Evolutionary conservation across 768 basidiomycete species (phyloP).

Genomic region (Podaxis pistillaris): DNA sequence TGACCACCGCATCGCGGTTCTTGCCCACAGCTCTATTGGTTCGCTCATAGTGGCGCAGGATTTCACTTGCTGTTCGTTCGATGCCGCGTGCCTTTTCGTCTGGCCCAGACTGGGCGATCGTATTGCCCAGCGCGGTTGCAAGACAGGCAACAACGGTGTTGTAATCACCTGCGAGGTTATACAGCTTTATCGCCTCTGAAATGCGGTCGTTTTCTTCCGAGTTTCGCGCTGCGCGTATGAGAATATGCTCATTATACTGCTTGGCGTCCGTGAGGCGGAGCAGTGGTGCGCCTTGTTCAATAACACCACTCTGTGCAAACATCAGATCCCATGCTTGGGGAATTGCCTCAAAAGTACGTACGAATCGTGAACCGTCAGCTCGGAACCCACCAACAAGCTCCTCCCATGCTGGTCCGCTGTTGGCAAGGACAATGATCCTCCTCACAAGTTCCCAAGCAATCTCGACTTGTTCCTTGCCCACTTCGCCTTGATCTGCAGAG

Average conservation of each 20-base stretch:
- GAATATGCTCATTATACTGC: slow-evolving; percentile 80
- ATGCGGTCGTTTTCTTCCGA: slow-evolving; percentile 83
- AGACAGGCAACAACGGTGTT: slow-evolving; percentile 84
- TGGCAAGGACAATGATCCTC: slow-evolving; percentile 75
- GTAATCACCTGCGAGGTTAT: slow-evolving; percentile 93
- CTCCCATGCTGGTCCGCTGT: slow-evolving; percentile 82
- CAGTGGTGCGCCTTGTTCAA: slow-evolving; percentile 80
- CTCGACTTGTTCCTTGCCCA: slow-evolving; percentile 85
- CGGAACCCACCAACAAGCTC: slow-evolving; percentile 93
- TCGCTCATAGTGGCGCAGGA: slow-evolving; percentile 77
- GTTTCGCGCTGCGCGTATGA: slow-evolving; percentile 77
- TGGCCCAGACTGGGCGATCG: slow-evolving; percentile 61
- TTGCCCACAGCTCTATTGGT: slow-evolving; percentile 71
- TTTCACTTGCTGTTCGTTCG: slow-evolving; percentile 75
- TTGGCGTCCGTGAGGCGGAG: slow-evolving; percentile 66
- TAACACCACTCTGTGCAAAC: slow-evolving; percentile 66
- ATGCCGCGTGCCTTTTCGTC: slow-evolving; percentile 65
- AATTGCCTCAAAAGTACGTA: slow-evolving; percentile 37
- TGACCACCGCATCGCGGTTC: slow-evolving; percentile 71
- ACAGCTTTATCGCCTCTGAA: slow-evolving; percentile 90
- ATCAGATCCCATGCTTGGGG: background rate
- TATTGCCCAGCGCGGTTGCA: slow-evolving; percentile 83
- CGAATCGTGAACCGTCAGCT: slow-evolving; percentile 85
- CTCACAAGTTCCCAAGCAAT: slow-evolving; percentile 78
- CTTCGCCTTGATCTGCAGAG: slow-evolving; percentile 62